phyloP scores from a whole-genome alignment of 345 rosid species.

The Mallotus nudiflorus region DNA sequence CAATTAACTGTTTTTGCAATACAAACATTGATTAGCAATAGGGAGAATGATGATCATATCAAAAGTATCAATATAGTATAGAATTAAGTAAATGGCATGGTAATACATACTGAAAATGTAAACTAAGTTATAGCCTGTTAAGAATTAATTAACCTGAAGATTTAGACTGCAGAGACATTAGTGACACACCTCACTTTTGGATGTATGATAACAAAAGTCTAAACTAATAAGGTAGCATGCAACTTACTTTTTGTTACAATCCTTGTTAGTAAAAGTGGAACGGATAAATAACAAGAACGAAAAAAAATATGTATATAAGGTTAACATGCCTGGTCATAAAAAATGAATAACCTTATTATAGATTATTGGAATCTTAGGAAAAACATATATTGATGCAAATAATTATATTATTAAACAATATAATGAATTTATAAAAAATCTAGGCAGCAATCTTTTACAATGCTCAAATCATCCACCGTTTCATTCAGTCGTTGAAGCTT shows the following conservation, averaged over 20 bases:
- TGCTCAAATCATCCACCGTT: too few relatives aligned
- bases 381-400: not conserved
- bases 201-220: not conserved
- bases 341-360: not conserved
- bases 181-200: not conserved
- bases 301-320: too few relatives aligned
- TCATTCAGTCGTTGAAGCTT: too few relatives aligned
- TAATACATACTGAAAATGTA: not conserved
- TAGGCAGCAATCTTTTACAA: too few relatives aligned
- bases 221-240: not conserved
- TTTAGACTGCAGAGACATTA: not conserved
- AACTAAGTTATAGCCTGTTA: not conserved
- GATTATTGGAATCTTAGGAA: not conserved
- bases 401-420: not conserved
- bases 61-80: not conserved
- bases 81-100: not conserved
- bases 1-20: conserved; percentile 46
- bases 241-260: not conserved
- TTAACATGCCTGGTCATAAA: not conserved
- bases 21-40: conserved; percentile 6
- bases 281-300: not conserved
- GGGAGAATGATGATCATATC: not conserved
- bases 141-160: not conserved
- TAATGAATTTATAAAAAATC: not conserved
- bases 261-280: not conserved